These are phyloP conservation scores for Sphagnum contortum DNA, from an alignment of 225 moss, liverwort and hornwort genomes.

Conservation along the genomic window DNA sequence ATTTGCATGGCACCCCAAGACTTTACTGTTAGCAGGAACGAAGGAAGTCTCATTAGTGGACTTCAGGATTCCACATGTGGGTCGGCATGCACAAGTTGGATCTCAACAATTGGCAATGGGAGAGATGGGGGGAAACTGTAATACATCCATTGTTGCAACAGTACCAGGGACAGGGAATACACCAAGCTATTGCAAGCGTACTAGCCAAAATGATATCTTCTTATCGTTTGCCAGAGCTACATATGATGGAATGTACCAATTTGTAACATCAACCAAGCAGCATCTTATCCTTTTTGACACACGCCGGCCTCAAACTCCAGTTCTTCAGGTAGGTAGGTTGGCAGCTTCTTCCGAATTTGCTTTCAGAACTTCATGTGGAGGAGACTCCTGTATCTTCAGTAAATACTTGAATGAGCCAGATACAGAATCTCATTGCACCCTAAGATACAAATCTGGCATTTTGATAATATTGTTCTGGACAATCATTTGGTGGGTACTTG, in stretches of 20 bases:
- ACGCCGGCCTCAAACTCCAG: slow-evolving; percentile 59
- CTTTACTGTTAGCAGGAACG: slow-evolving; percentile 49
- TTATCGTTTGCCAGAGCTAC: slow-evolving; percentile 52
- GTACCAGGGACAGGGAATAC: slow-evolving; percentile 27
- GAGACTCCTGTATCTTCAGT: not conserved
- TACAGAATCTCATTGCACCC: too few relatives aligned
- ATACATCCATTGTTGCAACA: slow-evolving; percentile 36
- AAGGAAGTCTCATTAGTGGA: slow-evolving; percentile 59
- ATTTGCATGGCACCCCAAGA: slow-evolving; percentile 88
- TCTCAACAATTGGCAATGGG: slow-evolving; percentile 10
- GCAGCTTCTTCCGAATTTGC: not conserved
- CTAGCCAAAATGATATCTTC: slow-evolving; percentile 28
- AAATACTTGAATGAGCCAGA: too few relatives aligned
- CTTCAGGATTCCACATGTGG: slow-evolving; percentile 34
- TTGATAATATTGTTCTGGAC: not conserved
- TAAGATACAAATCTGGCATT: too few relatives aligned
- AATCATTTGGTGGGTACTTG: slow-evolving; percentile 8
- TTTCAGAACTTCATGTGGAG: not conserved
- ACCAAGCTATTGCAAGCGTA: slow-evolving; percentile 28
- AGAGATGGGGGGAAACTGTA: slow-evolving; percentile 10
- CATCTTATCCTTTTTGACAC: slow-evolving; percentile 67
- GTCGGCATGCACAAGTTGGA: slow-evolving; percentile 13
- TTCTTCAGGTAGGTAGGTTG: slow-evolving; percentile 64
- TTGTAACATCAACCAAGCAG: slow-evolving; percentile 61
- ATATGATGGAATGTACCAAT: slow-evolving; percentile 50